Evolutionary conservation across 495 filamentous ascomycete species (phyloP), one percentile per base, ranked within the genome.

Genomic region (Sordaria brevicollis): DNA sequence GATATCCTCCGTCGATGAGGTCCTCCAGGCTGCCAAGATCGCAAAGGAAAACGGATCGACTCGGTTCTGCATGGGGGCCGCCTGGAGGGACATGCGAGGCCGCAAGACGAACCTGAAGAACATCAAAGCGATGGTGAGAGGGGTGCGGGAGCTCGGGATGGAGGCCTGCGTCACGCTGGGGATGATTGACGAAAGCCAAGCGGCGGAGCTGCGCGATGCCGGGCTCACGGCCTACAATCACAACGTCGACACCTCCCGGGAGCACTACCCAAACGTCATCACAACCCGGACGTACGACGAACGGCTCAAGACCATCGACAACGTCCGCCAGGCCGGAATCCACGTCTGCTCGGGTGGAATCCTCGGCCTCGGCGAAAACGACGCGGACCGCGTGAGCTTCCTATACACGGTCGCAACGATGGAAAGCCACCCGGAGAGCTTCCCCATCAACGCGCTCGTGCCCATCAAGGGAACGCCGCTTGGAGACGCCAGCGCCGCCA

Each of bases 51-150:
- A 93, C 71, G 92, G 92, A 38, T 90, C 88, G 81, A 93, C 91
- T 9, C 87, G 92, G 10, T 96, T 96, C 84, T 96, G 92, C 81
- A 94, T 94, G 92, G 92, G 92, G 21, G 92, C 92, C 15, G 92
- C 92, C 1, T 96, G 92, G 92, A 83, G 92, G 21, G 92, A 96
- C 79, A 96, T 96, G 92, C 89, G 91, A 5, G 92, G 92, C 36
- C 89, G 92, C 70, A 93, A 93, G 82, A 89, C 87, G 17, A 88
- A 85, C 69, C 82, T 96, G 29, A 87, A 87, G 75, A 92, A 93
- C 72, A 88, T 94, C 78, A 91, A 90, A 79, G 87, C 84, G 67
- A 96, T 96, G 92, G 86, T 96, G 3, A 81, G 86, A 13, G 92
- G 92, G 0, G 90, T 96, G 19, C 83, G 89, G 37, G 91, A 80